A percentile compares a stretch with the other conserved stretches of the same genome.
Evolutionary conservation across 768 basidiomycete species (phyloP).

Genomic region (Cytidiella melzeri): DNA sequence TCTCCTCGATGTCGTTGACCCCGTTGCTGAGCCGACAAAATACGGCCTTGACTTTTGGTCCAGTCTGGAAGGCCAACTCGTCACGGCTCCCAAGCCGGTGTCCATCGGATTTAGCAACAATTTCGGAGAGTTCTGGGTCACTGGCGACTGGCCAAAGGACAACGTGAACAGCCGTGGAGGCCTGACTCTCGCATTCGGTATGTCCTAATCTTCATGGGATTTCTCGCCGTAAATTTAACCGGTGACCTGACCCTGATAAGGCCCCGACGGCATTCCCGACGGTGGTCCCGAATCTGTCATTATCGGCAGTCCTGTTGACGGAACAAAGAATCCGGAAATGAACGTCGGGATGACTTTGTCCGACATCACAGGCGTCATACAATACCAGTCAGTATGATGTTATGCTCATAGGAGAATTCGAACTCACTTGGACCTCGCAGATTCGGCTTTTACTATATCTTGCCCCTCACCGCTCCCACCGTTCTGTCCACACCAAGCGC

Average conservation of each 20-base stretch:
- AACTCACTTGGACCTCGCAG: conserved; percentile 3
- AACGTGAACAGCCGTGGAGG: conserved; percentile 54
- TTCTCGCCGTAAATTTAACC: neutral
- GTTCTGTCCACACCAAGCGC: conserved; percentile 36
- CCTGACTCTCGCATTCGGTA: conserved; percentile 45
- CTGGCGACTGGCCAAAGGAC: conserved; percentile 49
- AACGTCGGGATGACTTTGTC: conserved; percentile 41
- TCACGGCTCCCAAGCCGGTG: conserved; percentile 42
- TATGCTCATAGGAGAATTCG: too few relatives aligned
- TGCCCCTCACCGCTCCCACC: conserved; percentile 49
- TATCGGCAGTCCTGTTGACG: conserved; percentile 48
- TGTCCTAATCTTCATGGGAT: neutral
- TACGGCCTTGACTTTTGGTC: conserved; percentile 63
- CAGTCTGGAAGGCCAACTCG: conserved; percentile 52
- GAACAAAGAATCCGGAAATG: conserved; percentile 43
- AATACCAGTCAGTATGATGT: conserved; percentile 36
- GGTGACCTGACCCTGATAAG: conserved; percentile 22
- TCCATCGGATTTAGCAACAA: conserved; percentile 43
- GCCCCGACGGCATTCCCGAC: conserved; percentile 45
- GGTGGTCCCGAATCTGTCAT: conserved; percentile 52
- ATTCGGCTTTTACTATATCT: conserved; percentile 48
- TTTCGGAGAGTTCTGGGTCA: conserved; percentile 54
- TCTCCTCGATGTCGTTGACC: conserved; percentile 37
- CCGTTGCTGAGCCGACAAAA: conserved; percentile 39
- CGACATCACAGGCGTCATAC: conserved; percentile 51